Evolutionary conservation across 2,329 filamentous ascomycete species (phyloP).

Genomic region (Tolypocladium sp.): DNA sequence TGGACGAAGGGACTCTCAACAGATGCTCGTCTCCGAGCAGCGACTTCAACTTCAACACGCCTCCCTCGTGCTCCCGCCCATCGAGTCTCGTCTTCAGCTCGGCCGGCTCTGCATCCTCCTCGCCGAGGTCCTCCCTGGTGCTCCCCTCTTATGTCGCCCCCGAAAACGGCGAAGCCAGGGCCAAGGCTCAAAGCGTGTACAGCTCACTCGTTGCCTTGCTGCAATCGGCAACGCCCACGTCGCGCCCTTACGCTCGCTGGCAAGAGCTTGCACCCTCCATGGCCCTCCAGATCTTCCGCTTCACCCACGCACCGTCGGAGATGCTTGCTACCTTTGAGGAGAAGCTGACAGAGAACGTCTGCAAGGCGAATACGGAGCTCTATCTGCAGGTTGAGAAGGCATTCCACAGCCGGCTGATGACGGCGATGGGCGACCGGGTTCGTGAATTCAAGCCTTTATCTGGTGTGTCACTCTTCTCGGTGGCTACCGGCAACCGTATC

Average conservation of each 20-base stretch:
- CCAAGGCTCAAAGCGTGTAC: slow-evolving; percentile 39
- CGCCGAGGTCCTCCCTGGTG: slow-evolving; percentile 38
- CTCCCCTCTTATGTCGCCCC: slow-evolving; percentile 27
- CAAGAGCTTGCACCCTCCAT: slow-evolving; percentile 41
- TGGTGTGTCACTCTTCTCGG: slow-evolving; percentile 44
- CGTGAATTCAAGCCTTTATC: slow-evolving; percentile 43
- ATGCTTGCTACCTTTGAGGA: slow-evolving; percentile 39
- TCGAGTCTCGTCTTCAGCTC: slow-evolving; percentile 43
- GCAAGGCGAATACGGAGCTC: slow-evolving; percentile 30
- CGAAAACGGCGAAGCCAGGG: slow-evolving; percentile 29
- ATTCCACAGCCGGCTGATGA: slow-evolving; percentile 39
- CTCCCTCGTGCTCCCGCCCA: slow-evolving; percentile 35
- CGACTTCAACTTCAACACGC: slow-evolving; percentile 40
- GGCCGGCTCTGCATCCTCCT: slow-evolving; percentile 38
- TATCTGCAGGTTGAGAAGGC: slow-evolving; percentile 39
- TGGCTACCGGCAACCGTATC: slow-evolving; percentile 42
- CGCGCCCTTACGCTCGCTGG: slow-evolving; percentile 39
- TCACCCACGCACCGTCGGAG: slow-evolving; percentile 38
- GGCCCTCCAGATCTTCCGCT: slow-evolving; percentile 51
- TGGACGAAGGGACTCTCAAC: slow-evolving; percentile 18
- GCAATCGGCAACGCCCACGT: slow-evolving; percentile 36
- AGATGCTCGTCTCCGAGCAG: slow-evolving; percentile 9
- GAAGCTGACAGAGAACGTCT: slow-evolving; percentile 36
- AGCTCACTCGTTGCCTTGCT: slow-evolving; percentile 44
- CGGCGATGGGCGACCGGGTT: slow-evolving; percentile 39